phyloP scores from a whole-genome alignment of 2,329 filamentous ascomycete species.

The Fusarium sp. region DNA sequence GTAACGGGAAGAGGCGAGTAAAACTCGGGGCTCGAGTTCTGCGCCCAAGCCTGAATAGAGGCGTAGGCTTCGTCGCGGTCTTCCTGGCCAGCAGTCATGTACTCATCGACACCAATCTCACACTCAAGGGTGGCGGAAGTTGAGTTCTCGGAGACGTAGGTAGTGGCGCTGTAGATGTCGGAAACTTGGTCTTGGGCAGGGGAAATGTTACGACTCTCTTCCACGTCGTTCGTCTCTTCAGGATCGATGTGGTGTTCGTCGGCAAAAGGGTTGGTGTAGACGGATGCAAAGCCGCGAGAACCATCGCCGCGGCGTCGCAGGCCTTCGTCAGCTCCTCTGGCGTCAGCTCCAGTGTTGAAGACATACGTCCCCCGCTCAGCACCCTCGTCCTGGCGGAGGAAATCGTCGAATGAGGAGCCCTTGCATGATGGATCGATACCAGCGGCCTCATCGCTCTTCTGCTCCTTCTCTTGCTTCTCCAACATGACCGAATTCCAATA shows the following conservation, averaged over 20 bases:
- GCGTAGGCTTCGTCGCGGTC: constrained; percentile 60
- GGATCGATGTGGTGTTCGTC: constrained; percentile 64
- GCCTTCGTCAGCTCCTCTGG: constrained; percentile 53
- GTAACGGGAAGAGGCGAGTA: constrained; percentile 68
- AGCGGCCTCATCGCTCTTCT: constrained; percentile 31
- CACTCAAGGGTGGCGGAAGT: constrained; percentile 50
- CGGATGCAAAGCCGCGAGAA: constrained; percentile 56
- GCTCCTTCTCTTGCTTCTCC: constrained; percentile 55
- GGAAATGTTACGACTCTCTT: constrained; percentile 53
- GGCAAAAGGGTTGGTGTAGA: constrained; percentile 67
- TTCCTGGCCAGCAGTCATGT: constrained; percentile 61
- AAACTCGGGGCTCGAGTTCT: constrained; percentile 62
- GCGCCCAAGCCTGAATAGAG: constrained; percentile 72
- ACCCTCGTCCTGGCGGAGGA: constrained; percentile 60
- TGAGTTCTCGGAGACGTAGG: constrained; percentile 46
- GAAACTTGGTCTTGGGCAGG: constrained; percentile 60
- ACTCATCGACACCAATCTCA: constrained; percentile 55
- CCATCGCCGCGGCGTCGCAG: constrained; percentile 60
- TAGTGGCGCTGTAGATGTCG: constrained; percentile 67
- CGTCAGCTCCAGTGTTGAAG: constrained; percentile 64
- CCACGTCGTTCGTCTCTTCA: constrained; percentile 54
- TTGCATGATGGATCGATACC: constrained; percentile 17
- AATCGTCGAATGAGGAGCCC: constrained; percentile 66
- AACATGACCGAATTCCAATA: constrained; percentile 70
- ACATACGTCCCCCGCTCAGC: constrained; percentile 65